phyloP scores from a whole-genome alignment of 306 rosid genomes.

The Dalbergia oliveri region DNA sequence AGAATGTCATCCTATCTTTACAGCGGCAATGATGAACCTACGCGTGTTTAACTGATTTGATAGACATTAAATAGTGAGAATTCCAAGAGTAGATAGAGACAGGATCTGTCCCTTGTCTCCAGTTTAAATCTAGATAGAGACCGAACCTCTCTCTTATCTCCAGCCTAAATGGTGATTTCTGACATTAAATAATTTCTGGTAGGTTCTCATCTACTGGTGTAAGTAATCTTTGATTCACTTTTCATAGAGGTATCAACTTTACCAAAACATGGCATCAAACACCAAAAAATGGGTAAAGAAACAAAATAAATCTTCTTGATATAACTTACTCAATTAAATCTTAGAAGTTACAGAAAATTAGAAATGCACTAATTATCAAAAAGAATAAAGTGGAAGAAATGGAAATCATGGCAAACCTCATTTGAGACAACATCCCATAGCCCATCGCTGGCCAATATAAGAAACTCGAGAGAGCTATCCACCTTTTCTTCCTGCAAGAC shows the following conservation, averaged over 20 bases:
- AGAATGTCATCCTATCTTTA: not conserved
- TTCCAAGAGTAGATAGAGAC: not conserved
- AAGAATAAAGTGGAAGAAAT: not conserved
- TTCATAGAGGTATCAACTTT: not conserved
- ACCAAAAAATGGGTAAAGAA: not conserved
- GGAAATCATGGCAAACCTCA: constrained; percentile 67
- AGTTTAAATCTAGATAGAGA: not conserved
- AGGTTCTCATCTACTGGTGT: not conserved
- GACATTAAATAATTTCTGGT: not conserved
- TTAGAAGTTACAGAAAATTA: not conserved
- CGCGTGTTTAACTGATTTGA: not conserved
- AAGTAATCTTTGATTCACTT: not conserved
- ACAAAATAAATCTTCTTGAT: not conserved
- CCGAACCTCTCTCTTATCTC: not conserved
- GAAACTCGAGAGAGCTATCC: constrained; percentile 94
- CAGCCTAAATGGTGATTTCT: not conserved
- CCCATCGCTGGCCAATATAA: constrained; percentile 97
- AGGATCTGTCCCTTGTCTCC: not conserved
- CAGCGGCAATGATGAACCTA: not conserved
- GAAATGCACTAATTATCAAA: constrained; percentile 21
- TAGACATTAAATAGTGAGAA: not conserved
- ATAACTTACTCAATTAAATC: constrained; percentile 8
- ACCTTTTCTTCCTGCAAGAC: constrained; percentile 85
- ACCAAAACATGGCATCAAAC: not conserved
- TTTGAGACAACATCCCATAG: constrained; percentile 97